phyloP scores from a whole-genome alignment of 208 protist genomes.

The Jaenimonas drosophilae region DNA sequence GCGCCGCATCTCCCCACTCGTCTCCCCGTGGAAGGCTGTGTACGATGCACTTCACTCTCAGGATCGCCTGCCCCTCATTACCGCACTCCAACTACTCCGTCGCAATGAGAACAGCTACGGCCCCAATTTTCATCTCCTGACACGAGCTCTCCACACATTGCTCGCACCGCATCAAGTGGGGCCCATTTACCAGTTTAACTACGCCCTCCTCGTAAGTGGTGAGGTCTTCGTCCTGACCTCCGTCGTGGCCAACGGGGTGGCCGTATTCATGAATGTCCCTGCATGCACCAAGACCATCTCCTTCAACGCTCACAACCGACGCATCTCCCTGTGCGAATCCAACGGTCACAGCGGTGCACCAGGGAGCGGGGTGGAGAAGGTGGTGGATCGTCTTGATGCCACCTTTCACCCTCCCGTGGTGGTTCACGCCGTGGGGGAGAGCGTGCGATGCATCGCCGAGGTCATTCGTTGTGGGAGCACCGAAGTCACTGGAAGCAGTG shows the following conservation, averaged over 20 bases:
- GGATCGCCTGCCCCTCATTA: slow-evolving; percentile 53
- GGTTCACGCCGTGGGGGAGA: slow-evolving; percentile 33
- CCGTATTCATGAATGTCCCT: slow-evolving; percentile 52
- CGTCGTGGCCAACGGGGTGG: slow-evolving; percentile 22
- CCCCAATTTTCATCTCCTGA: slow-evolving; percentile 20
- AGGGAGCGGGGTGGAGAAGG: slow-evolving; percentile 23
- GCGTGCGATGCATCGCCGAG: slow-evolving; percentile 37
- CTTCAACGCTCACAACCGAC: slow-evolving; percentile 22
- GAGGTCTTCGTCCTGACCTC: slow-evolving; percentile 49
- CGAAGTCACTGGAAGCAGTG: background rate
- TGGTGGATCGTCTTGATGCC: slow-evolving; percentile 17
- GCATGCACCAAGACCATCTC: slow-evolving; percentile 68
- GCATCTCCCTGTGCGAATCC: slow-evolving; percentile 35
- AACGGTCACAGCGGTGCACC: no score
- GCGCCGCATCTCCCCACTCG: slow-evolving; percentile 49
- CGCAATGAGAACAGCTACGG: slow-evolving; percentile 22
- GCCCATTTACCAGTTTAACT: slow-evolving; percentile 59
- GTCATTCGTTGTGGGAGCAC: slow-evolving; percentile 7
- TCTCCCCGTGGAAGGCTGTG: slow-evolving; percentile 38
- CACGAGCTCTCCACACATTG: slow-evolving; percentile 38
- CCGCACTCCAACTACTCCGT: slow-evolving; percentile 40
- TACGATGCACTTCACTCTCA: slow-evolving; percentile 64
- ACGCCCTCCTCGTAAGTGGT: slow-evolving; percentile 46
- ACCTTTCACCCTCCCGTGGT: slow-evolving; percentile 34
- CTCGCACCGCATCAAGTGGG: slow-evolving; percentile 40